Percentiles rank a stretch among this genome's conserved stretches.
Evolutionary conservation across 257 asterid genomes (phyloP).

Genomic region (Salvia rosmarinus): DNA sequence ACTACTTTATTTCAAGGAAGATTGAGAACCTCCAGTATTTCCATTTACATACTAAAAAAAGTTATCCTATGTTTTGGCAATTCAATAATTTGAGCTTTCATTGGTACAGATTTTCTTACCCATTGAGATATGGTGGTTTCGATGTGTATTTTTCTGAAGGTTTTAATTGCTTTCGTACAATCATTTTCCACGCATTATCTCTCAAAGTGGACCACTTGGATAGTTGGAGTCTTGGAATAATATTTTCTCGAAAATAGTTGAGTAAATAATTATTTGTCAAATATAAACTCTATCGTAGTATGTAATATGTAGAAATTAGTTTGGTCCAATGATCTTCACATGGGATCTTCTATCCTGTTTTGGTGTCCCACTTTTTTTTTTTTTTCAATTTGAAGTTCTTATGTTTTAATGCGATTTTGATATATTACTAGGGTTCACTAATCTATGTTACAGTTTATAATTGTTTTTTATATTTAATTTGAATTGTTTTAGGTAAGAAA

Average conservation of each 20-base stretch:
- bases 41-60: background rate
- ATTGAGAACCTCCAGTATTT: background rate
- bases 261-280: background rate
- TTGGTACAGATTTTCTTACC: background rate
- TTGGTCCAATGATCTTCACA: too few species aligned
- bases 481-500: too few species aligned
- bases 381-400: too few species aligned
- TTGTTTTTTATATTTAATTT: too few species aligned
- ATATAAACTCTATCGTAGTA: too few species aligned
- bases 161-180: background rate
- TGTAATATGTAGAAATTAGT: too few species aligned
- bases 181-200: background rate
- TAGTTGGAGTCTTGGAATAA: background rate
- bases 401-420: too few species aligned
- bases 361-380: too few species aligned
- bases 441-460: too few species aligned
- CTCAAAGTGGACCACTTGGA: conserved; percentile 7
- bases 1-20: background rate
- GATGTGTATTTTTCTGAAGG: background rate
- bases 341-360: too few species aligned
- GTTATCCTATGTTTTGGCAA: background rate
- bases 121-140: background rate
- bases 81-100: background rate
- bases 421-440: too few species aligned
- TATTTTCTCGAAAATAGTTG: background rate